Evolutionary conservation across 2,329 filamentous ascomycete species (phyloP).

Genomic region (Metarhizium anisopliae): DNA sequence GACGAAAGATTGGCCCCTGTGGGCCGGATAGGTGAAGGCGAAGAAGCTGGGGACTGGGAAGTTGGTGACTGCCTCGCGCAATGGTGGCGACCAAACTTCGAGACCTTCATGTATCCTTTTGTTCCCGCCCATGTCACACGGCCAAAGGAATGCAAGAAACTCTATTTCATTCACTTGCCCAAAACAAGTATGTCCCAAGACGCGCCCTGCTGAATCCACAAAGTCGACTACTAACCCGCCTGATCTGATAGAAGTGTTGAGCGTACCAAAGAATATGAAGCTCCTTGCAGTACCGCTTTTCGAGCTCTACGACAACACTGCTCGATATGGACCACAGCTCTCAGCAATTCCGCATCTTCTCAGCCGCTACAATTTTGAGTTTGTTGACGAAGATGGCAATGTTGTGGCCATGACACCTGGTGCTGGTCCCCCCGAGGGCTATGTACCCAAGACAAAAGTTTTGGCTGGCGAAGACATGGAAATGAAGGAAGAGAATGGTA

Average conservation of each 20-base stretch:
- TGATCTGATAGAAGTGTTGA: conserved; percentile 65
- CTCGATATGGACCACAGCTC: conserved; percentile 87
- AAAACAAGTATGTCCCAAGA: conserved; percentile 62
- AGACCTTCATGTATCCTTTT: conserved; percentile 99
- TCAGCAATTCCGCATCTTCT: conserved; percentile 93
- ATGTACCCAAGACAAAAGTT: conserved; percentile 56
- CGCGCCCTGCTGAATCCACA: too few relatives aligned
- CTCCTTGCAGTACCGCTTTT: conserved; percentile 92
- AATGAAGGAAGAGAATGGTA: conserved; percentile 44
- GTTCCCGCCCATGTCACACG: conserved; percentile 91
- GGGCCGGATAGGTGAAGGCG: conserved; percentile 75
- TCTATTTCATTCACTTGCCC: conserved; percentile 93
- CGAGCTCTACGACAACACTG: conserved; percentile 96
- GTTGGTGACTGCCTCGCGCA: conserved; percentile 91
- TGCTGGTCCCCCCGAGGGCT: conserved; percentile 46
- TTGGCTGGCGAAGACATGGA: conserved; percentile 54
- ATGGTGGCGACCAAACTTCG: conserved; percentile 98
- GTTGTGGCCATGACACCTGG: conserved; percentile 80
- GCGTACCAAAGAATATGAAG: conserved; percentile 99
- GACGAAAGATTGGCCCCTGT: conserved; percentile 91
- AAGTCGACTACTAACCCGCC: conserved; percentile 1
- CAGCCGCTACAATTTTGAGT: conserved; percentile 95
- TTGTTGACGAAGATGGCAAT: conserved; percentile 86
- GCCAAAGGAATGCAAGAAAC: conserved; percentile 98
- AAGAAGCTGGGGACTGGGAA: conserved; percentile 82